phyloP scores from a whole-genome alignment of 1,284 basidiomycete genomes.

The Trametes sp. region DNA sequence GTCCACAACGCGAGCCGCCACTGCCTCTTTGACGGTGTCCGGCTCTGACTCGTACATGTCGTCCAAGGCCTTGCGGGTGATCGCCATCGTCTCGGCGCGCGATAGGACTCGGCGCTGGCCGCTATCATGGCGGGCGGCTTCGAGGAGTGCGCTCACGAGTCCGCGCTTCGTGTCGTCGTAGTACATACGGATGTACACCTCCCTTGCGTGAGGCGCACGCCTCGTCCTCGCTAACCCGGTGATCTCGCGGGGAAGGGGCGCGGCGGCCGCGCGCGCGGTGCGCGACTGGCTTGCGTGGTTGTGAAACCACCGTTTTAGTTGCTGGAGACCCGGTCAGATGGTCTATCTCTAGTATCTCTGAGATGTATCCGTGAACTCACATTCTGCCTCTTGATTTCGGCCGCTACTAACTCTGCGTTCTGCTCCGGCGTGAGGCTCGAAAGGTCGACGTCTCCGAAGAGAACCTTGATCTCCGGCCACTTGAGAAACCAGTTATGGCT shows the following conservation, averaged over 20 bases:
- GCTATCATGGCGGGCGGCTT: neutral
- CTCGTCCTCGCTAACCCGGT: neutral
- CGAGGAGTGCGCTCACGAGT: neutral
- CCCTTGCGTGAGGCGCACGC: slow-evolving; percentile 4
- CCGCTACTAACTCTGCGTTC: neutral
- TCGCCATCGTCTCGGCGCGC: neutral
- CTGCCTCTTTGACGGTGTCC: neutral
- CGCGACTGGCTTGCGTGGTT: neutral
- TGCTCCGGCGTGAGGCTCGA: slow-evolving; percentile 1
- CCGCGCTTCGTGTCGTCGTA: slow-evolving; percentile 5
- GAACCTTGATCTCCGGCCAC: slow-evolving; percentile 2
- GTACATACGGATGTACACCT: slow-evolving; percentile 6
- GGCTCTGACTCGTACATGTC: neutral
- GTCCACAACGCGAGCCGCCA: neutral
- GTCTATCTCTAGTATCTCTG: neutral
- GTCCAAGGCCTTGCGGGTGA: neutral
- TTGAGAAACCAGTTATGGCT: slow-evolving; percentile 5
- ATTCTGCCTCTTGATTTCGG: neutral
- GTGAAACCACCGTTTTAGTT: slow-evolving; percentile 1
- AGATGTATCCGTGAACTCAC: slow-evolving; percentile 12
- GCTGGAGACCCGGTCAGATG: neutral
- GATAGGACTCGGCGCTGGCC: neutral
- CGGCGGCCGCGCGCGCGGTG: neutral
- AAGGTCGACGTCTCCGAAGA: neutral
- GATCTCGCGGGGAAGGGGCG: neutral